Evolutionary conservation across 331 rosid species (phyloP), one percentile per base, ranked within the genome.

Genomic region (Erythrophleum ivorense): DNA sequence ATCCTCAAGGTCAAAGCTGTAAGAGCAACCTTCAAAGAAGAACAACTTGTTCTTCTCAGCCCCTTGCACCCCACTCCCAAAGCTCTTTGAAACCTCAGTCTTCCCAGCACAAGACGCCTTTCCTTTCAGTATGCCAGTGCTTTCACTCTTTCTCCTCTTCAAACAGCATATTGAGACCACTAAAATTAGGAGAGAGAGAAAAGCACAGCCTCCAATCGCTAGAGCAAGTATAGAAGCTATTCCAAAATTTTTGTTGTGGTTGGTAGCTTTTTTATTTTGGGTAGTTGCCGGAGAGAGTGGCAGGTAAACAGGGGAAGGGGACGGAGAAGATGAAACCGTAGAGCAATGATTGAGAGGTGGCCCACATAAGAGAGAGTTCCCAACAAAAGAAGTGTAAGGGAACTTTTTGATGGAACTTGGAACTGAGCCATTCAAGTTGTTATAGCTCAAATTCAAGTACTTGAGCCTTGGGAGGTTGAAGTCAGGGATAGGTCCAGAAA

Each of bases 31-130:
- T 31, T 86, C 92, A 82, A 92, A 88, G 91, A 92, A 90, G 73
- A 86, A 88, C 80, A 92, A 49, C 59, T 88, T 92, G 88, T 92
- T 92, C 88, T 85, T 92, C 80, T 86, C 94, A 38, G 86, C 90
- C 21, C 79, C 91, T 80, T 86, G 90, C 80, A 92, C 92, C 21
- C 90, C 97, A 54, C 94, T 92, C n/a, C 94, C 92, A 60, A 90
- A 91, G 75, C 89, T 87, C 79, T 77, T 85, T 68, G 97, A 86
- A 82, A 84, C 79, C 83, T 87, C 94, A 5, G 36, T 59, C 75
- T 84, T 90, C 73, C 87, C 88, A 70, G 73, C 83, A 73, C 84
- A 60, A 38, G 84, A 73, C 50, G 85, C 71, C 85, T 90, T 90
- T 73, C 80, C 88, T 81, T 87, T 88, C n/a, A 81, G 45, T 45